phyloP scores from a whole-genome alignment of 768 basidiomycete genomes.

The Gloeostereum incarnatum region DNA sequence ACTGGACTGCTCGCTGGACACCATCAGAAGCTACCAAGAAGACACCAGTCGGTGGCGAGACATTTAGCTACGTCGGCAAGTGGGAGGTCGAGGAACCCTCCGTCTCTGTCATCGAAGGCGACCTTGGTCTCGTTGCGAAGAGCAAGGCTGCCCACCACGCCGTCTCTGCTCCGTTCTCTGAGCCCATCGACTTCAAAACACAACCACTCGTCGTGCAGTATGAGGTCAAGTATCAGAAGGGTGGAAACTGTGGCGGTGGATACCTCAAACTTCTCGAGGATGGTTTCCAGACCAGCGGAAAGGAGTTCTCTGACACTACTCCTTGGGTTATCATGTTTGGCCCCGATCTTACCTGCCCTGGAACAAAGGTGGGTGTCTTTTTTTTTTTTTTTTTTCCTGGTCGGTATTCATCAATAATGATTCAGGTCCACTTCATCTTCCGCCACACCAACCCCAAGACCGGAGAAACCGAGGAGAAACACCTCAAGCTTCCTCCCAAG shows the following conservation, averaged over 20 bases:
- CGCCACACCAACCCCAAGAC: constrained; percentile 91
- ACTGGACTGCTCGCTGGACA: constrained; percentile 90
- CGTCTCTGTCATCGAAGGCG: constrained; percentile 68
- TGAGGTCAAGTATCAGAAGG: constrained; percentile 99
- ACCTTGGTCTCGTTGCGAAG: constrained; percentile 91
- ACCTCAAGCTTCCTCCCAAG: constrained; percentile 71
- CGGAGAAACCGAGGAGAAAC: constrained; percentile 95
- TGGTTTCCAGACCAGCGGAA: constrained; percentile 88
- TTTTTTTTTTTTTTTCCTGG: not conserved
- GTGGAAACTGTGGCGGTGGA: constrained; percentile 98
- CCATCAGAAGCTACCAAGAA: constrained; percentile 97
- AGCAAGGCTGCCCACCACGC: constrained; percentile 97
- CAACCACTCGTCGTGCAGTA: constrained; percentile 95
- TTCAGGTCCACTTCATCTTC: constrained; percentile 97
- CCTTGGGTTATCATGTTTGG: constrained; percentile 98
- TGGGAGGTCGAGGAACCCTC: constrained; percentile 93
- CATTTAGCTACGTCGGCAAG: constrained; percentile 93
- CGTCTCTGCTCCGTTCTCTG: constrained; percentile 85
- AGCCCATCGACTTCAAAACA: constrained; percentile 69
- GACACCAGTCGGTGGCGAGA: constrained; percentile 92
- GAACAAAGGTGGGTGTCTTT: constrained; percentile 61
- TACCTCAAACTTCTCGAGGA: constrained; percentile 95
- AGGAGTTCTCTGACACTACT: constrained; percentile 90
- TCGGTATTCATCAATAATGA: constrained; percentile 5
- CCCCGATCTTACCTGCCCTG: constrained; percentile 89